phyloP scores from a whole-genome alignment of 257 asterid genomes.

The Eucommia ulmoides region DNA sequence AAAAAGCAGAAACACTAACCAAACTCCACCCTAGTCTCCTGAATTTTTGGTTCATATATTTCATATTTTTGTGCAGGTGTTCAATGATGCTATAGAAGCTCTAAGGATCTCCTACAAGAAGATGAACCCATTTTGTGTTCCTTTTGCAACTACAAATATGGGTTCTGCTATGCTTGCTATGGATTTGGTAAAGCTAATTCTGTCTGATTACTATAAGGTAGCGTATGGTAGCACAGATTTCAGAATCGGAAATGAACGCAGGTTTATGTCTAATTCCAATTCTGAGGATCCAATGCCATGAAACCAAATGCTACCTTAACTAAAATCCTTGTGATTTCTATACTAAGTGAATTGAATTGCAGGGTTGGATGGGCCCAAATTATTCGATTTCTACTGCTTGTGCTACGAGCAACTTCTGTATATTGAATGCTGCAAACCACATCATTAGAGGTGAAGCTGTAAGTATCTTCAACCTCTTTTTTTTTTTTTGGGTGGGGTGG shows the following conservation, averaged over 20 bases:
- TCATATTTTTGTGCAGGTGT: slow-evolving; percentile 74
- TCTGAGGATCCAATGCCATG: too few relatives aligned
- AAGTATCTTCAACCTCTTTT: slow-evolving; percentile 3
- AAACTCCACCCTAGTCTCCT: too few relatives aligned
- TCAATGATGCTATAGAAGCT: slow-evolving; percentile 88
- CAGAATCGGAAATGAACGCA: too few relatives aligned
- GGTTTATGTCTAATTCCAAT: too few relatives aligned
- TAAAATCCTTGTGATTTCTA: too few relatives aligned
- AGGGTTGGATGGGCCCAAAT: slow-evolving; percentile 66
- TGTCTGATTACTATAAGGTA: too few relatives aligned
- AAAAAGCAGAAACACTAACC: too few relatives aligned
- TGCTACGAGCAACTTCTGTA: slow-evolving; percentile 61
- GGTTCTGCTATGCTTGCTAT: slow-evolving; percentile 97
- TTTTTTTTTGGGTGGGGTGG: too few relatives aligned
- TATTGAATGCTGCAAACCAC: slow-evolving; percentile 64
- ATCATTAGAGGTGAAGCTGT: slow-evolving; percentile 52
- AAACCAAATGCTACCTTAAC: too few relatives aligned
- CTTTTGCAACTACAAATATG: slow-evolving; percentile 96
- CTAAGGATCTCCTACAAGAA: slow-evolving; percentile 66
- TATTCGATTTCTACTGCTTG: slow-evolving; percentile 68
- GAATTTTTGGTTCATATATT: too few relatives aligned
- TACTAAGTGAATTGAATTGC: background rate
- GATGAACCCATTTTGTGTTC: slow-evolving; percentile 98
- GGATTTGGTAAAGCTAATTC: slow-evolving; percentile 87
- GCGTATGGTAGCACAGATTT: too few relatives aligned